Evolutionary conservation across 2,329 filamentous ascomycete species (phyloP), one percentile per base, ranked within the genome.

Genomic region (Venturia aucupariae): DNA sequence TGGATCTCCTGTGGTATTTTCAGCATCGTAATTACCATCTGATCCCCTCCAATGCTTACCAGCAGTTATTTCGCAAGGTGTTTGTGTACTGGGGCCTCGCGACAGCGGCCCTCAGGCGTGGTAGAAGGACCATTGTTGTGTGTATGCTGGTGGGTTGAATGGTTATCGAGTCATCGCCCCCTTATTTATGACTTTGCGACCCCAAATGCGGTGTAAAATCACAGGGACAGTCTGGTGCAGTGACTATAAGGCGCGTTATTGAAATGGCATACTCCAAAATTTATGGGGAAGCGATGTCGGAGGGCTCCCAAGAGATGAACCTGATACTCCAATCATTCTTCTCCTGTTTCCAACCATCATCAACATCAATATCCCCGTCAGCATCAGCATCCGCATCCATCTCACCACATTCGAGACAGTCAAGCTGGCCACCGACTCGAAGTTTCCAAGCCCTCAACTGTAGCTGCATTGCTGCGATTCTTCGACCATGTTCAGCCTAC

Each of bases 91-190:
- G 57, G 15, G 32, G 35, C n/a, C 57, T 41, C 35, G 38, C 57
- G 38, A 60, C 57, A 44, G 59, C 59, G n/a, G 59, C 35, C n/a
- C 38, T 42, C 32, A 60, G 59, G 10, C 59, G 59, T 60, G 59
- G 59, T 41, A 60, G 59, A 44, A 60, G 59, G 22, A 32, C 41
- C 59, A 60, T 60, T 60, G 30, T 60, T 44, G 27, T 38, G 59
- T 57, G 51, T 35, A 41, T 41, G 13, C 7, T 60, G 59, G n/a
- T 27, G 35, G 8, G 8, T 42, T 17, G 59, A 51, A 11, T 27
- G 35, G 17, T 38, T 60, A 60, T 32, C 38, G 38, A 60, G 59
- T 60, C 59, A 60, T 60, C 38, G 35, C 41, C 41, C n/a, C 27
- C 10, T 17, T 10, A 27, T 44, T 27, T 24, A 24, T 60, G 35